phyloP scores from a whole-genome alignment of 2,329 filamentous ascomycete genomes.

The Monascus ruber region DNA sequence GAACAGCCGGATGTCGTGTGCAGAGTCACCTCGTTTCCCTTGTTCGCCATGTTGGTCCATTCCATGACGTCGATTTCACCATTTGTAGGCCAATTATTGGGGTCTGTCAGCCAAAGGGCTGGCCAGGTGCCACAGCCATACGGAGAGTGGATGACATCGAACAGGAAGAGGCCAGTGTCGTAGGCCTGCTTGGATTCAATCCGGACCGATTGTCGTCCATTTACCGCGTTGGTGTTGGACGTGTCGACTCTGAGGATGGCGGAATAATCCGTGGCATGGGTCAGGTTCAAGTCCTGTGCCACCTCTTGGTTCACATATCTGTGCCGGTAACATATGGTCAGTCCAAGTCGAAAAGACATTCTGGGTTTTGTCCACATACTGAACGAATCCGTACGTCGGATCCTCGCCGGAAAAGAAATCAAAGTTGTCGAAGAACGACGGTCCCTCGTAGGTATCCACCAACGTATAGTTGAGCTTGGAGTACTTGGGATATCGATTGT shows the following conservation, averaged over 20 bases:
- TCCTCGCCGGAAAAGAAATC: constrained; percentile 25
- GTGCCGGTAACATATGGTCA: neutral
- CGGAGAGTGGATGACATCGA: constrained; percentile 50
- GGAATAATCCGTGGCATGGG: constrained; percentile 41
- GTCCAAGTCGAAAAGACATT: no score
- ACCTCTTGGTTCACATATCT: constrained; percentile 31
- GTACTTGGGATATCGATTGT: constrained; percentile 19
- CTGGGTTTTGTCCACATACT: constrained; percentile 16
- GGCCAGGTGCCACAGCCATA: constrained; percentile 51
- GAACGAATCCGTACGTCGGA: constrained; percentile 23
- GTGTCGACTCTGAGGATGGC: constrained; percentile 51
- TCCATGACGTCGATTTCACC: constrained; percentile 53
- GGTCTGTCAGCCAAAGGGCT: constrained; percentile 50
- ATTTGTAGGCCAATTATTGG: constrained; percentile 46
- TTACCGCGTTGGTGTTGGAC: constrained; percentile 44
- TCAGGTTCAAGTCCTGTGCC: constrained; percentile 40
- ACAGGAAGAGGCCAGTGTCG: constrained; percentile 48
- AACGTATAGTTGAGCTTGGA: constrained; percentile 16
- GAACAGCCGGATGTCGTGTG: constrained; percentile 45
- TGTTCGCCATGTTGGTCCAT: constrained; percentile 39
- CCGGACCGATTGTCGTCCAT: constrained; percentile 50
- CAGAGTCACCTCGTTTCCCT: constrained; percentile 46
- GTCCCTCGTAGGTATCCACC: constrained; percentile 20
- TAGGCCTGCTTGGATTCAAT: constrained; percentile 48
- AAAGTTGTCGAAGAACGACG: constrained; percentile 25